Base-by-base conservation (phyloP, 495 filamentous ascomycete species). In the Neurospora sublineolata region DNA sequence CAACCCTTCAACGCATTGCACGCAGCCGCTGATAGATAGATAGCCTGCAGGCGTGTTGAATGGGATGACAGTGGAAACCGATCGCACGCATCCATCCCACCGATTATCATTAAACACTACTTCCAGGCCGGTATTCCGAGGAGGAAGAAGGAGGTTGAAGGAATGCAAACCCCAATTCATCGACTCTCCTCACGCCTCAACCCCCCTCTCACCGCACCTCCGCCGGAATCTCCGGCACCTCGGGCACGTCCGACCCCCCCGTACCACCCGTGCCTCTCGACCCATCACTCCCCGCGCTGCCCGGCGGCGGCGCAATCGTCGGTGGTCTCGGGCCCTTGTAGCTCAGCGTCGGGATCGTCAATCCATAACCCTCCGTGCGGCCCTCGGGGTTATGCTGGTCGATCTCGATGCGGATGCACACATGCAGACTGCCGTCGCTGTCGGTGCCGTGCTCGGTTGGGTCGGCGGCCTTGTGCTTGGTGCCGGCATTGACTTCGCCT, bases 321-420 rank as follows among this genome's bases (percentile, higher is more conserved):
- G 71, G 68, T 37, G 77, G 75, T 72, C 76, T 81, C 1, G 77
- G 78, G 8, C 77, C 73, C 10, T 75, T 68, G 33, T 84, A 86
- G 36, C 78, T 77, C 36, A 88, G 78, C 33, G 68, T 37, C 12
- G 86, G 86, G 38, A 88, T 82, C n/a, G 81, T 89, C 72, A 93
- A 86, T 40, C 90, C 92, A 77, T 93, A 93, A 18, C 85, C 84
- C 73, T 89, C 82, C 2, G 92, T 92, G 71, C 80, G 79, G 12
- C 90, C 92, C 67, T 87, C 77, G 14, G 77, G 79, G 76, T 92
- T 83, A 70, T 89, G 87, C 72, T 90, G 89, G 76, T 92, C 85
- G 70, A 89, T 88, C 81, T 94, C 92, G 36, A 94, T 88, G 5
- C 84, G 82, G 75, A 92, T 88, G 71, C 86, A 82, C 58, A 93